Evolutionary conservation across 73 alveolate species (phyloP).

Genomic region (Stentor roeselii): DNA sequence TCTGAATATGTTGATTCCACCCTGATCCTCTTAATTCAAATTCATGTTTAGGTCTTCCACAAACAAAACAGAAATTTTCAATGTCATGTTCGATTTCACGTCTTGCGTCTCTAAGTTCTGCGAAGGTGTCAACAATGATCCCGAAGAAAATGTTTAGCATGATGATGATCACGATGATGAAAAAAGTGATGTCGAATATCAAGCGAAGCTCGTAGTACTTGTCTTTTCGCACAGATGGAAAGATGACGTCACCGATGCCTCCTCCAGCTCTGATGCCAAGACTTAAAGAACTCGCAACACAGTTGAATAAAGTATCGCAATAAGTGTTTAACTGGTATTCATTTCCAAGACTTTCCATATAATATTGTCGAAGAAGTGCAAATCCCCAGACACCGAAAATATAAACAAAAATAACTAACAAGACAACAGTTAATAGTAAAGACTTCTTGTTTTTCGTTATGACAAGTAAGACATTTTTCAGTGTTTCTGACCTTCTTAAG

Average conservation of each 20-base stretch:
- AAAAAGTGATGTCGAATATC: slow-evolving; percentile 83
- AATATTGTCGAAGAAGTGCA: slow-evolving; percentile 35
- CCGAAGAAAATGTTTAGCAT: slow-evolving; percentile 79
- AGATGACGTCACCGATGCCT: slow-evolving; percentile 80
- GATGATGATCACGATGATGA: slow-evolving; percentile 74
- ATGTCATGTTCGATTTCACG: slow-evolving; percentile 65
- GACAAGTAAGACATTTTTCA: slow-evolving; percentile 44
- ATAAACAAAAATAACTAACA: slow-evolving; percentile 44
- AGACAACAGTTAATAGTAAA: slow-evolving; percentile 35
- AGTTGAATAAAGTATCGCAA: slow-evolving; percentile 66
- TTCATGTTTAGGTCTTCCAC: slow-evolving; percentile 57
- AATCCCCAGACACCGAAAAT: slow-evolving; percentile 50
- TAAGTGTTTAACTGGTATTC: slow-evolving; percentile 38
- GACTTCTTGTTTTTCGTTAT: slow-evolving; percentile 45
- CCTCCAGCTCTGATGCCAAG: slow-evolving; percentile 94
- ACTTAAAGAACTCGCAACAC: slow-evolving; percentile 68
- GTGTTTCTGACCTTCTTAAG: slow-evolving; percentile 39
- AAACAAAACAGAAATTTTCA: slow-evolving; percentile 79
- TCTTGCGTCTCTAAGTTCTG: slow-evolving; percentile 80
- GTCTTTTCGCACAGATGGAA: slow-evolving; percentile 23
- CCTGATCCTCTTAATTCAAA: slow-evolving; percentile 42
- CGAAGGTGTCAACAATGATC: slow-evolving; percentile 89
- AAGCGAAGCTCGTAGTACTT: slow-evolving; percentile 66
- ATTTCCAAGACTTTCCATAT: neutral
- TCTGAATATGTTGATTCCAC: slow-evolving; percentile 43